Evolutionary conservation across 2,329 filamentous ascomycete genomes (phyloP), one percentile per base, ranked within the genome.

Genomic region (Venturia effusa): DNA sequence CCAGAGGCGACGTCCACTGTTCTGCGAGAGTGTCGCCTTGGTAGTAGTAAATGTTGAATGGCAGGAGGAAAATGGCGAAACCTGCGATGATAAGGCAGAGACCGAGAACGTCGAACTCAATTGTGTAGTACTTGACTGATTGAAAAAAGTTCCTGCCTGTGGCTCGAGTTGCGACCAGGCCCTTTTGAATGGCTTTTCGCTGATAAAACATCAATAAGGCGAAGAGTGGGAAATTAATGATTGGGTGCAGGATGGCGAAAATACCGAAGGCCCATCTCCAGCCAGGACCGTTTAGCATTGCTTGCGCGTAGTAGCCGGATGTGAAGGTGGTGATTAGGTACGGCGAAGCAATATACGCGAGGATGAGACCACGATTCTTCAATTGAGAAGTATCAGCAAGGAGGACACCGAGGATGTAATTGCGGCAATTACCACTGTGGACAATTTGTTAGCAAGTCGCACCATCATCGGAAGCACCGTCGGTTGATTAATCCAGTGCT

Each of bases 81-180:
- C 85, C 87, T 1, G 75, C 77, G 11, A 81, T 79, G 65, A 89
- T 78, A 2, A 89, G 75, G 15, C 88, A 63, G 24, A 88, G 77
- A 19, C 88, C 87, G 24, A 84, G 64, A 1, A 84, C 76, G 70
- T 90, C 88, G 66, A 89, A 86, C 68, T 89, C 83, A 57, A 82
- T 75, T 19, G 78, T 69, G 72, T 88, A 88, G 70, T 83, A 75
- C 45, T 74, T 69, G 34, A 84, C 63, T 1, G 79, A 81, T 68
- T 85, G 75, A 7, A 70, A 27, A 0, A 73, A 24, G 1, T 77
- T 82, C 27, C 85, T 77, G 3, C 78, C 78, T 67, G 76, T 74
- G 1, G 74, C 68, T 17, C 72, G 73, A 8, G 74, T 69, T 15
- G 84, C 70, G 1, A 86, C 67, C 4, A 59, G 5, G 0, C 85